These are phyloP conservation scores for Amylocystis lapponica DNA, from an alignment of 768 basidiomycete genomes.

Conservation along the genomic window DNA sequence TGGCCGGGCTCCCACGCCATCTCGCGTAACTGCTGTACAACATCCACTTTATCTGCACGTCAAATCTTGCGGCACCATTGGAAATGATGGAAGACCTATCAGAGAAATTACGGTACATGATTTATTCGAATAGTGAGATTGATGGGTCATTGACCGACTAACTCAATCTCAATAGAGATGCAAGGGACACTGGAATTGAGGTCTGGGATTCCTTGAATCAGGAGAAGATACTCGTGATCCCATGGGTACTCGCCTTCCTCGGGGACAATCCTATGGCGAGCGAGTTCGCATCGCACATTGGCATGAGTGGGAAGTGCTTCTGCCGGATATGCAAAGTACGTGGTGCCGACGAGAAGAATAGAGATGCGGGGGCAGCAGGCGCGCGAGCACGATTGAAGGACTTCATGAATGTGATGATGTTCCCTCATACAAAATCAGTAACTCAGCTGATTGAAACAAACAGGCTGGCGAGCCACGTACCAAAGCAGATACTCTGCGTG, in stretches of 20 bases:
- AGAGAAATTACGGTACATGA: conserved; percentile 25
- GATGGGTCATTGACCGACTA: not conserved
- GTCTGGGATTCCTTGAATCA: conserved; percentile 29
- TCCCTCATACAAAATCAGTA: no score
- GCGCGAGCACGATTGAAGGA: no score
- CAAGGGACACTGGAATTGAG: conserved; percentile 28
- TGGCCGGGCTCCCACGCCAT: conserved; percentile 29
- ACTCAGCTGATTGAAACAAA: no score
- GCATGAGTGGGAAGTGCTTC: no score
- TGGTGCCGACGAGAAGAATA: no score
- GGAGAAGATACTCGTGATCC: conserved; percentile 8
- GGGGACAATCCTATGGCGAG: no score
- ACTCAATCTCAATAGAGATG: conserved; percentile 17
- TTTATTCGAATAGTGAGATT: not conserved
- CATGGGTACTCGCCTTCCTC: conserved; percentile 10
- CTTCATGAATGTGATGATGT: no score
- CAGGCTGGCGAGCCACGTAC: no score
- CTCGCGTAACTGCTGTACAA: conserved; percentile 27
- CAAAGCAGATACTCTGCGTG: no score
- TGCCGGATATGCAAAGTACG: no score
- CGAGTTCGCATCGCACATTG: no score
- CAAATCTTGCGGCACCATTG: conserved; percentile 33
- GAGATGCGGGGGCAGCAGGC: no score
- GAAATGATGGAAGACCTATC: conserved; percentile 34
- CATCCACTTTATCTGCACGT: conserved; percentile 35